Percentiles rank a stretch among this genome's conserved stretches.
Evolutionary conservation across 1,284 basidiomycete genomes (phyloP).

Genomic region (Cyathus olla): DNA sequence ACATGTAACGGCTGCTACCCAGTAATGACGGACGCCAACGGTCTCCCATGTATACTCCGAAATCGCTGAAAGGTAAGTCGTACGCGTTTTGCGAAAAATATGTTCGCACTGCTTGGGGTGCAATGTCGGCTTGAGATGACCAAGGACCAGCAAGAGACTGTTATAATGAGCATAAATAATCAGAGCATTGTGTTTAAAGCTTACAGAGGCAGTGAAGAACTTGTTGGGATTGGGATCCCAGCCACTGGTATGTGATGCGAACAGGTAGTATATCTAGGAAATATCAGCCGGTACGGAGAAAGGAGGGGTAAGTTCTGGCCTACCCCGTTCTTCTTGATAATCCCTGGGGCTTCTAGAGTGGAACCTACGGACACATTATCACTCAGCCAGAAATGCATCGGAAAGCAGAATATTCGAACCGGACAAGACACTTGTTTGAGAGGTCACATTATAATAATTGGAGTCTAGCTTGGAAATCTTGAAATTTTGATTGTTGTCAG

Average conservation of each 20-base stretch:
- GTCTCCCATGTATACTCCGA: conserved; percentile 74
- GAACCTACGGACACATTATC: conserved; percentile 46
- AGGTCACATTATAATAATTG: conserved; percentile 68
- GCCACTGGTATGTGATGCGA: conserved; percentile 70
- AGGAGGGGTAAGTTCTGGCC: conserved; percentile 11
- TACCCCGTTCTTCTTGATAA: conserved; percentile 68
- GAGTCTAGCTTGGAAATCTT: conserved; percentile 69
- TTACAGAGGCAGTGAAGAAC: conserved; percentile 62
- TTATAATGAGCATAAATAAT: neutral
- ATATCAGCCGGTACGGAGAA: neutral
- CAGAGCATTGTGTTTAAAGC: neutral
- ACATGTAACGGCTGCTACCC: conserved; percentile 70
- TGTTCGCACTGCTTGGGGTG: conserved; percentile 60
- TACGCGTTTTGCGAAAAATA: conserved; percentile 74
- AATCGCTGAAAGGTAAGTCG: conserved; percentile 60
- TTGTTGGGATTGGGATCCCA: conserved; percentile 76
- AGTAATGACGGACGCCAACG: conserved; percentile 68
- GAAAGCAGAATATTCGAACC: conserved; percentile 37
- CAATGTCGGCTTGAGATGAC: conserved; percentile 68
- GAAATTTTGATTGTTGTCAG: conserved; percentile 77
- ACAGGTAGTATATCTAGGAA: conserved; percentile 63
- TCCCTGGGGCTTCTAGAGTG: conserved; percentile 71
- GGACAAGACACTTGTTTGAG: conserved; percentile 57
- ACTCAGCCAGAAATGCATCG: neutral
- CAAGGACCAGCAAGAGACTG: conserved; percentile 68